phyloP scores from a whole-genome alignment of 257 asterid species.

The Perilla frutescens region DNA sequence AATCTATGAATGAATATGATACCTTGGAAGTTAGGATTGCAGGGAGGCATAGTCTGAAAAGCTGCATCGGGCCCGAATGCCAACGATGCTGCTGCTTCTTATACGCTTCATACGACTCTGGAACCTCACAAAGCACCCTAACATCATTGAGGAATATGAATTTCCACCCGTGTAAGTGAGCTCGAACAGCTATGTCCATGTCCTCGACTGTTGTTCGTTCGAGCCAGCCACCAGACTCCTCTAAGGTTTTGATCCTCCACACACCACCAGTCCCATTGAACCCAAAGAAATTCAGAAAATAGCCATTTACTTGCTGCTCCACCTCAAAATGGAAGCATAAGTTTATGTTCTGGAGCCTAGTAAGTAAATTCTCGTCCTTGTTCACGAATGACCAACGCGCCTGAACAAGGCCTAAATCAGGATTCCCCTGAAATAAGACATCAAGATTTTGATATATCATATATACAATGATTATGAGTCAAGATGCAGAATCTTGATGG shows the following conservation, averaged over 20 bases:
- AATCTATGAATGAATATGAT: not conserved
- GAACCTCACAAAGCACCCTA: constrained; percentile 52
- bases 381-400: constrained; percentile 56
- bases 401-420: constrained; percentile 54
- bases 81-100: constrained; percentile 62
- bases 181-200: constrained; percentile 58
- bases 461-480: not conserved
- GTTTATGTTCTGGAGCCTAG: constrained; percentile 52
- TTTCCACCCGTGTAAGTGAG: constrained; percentile 58
- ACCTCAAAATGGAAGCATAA: constrained; percentile 59
- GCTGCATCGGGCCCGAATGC: constrained; percentile 64
- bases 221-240: constrained; percentile 59
- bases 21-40: constrained; percentile 50
- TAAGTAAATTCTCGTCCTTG: constrained; percentile 55
- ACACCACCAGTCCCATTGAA: constrained; percentile 63
- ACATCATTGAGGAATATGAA: constrained; percentile 52
- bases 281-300: constrained; percentile 51
- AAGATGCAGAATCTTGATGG: not conserved
- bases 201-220: constrained; percentile 62
- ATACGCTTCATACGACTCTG: constrained; percentile 56
- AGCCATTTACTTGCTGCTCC: constrained; percentile 58
- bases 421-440: constrained; percentile 46
- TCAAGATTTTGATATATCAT: not conserved
- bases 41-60: constrained; percentile 50
- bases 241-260: constrained; percentile 60